These are phyloP conservation scores for Rhodamnia rubescens DNA, from an alignment of 345 rosid species.

Conservation along the genomic window DNA sequence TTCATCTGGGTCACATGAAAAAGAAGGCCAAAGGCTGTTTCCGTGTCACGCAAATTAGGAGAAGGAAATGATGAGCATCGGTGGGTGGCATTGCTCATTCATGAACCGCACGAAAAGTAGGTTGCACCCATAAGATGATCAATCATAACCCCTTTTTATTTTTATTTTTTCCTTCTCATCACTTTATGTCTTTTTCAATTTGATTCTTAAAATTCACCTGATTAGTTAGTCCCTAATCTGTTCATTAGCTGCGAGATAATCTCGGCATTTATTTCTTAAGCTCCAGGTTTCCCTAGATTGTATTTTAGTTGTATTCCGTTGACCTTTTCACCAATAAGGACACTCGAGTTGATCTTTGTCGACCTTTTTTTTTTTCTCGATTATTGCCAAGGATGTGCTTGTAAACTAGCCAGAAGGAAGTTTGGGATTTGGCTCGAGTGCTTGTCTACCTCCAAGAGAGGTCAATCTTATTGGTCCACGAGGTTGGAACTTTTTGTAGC, in stretches of 20 bases:
- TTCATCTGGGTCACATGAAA: not conserved
- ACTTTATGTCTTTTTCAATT: not conserved
- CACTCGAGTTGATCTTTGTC: accelerated
- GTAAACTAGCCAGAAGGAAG: not conserved
- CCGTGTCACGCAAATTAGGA: not conserved
- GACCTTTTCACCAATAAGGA: accelerated
- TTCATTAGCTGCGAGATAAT: not conserved
- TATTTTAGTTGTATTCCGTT: not conserved
- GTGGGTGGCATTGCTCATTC: not conserved
- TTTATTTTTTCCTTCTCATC: not conserved
- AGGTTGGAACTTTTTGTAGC: not conserved
- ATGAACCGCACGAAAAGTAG: not conserved
- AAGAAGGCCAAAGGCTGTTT: not conserved
- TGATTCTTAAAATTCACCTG: not conserved
- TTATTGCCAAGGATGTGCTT: too few species aligned
- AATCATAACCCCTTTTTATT: not conserved
- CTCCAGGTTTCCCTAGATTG: not conserved
- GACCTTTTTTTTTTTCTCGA: too few species aligned
- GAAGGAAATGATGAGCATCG: not conserved
- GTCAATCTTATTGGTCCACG: not conserved
- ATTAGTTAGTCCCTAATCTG: not conserved
- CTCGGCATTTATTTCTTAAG: not conserved
- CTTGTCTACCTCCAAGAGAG: not conserved
- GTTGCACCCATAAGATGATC: not conserved
- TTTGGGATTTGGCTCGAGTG: not conserved